Conservation (phyloP, 164 flowering plant species). For the Liquidambar formosana region DNA sequence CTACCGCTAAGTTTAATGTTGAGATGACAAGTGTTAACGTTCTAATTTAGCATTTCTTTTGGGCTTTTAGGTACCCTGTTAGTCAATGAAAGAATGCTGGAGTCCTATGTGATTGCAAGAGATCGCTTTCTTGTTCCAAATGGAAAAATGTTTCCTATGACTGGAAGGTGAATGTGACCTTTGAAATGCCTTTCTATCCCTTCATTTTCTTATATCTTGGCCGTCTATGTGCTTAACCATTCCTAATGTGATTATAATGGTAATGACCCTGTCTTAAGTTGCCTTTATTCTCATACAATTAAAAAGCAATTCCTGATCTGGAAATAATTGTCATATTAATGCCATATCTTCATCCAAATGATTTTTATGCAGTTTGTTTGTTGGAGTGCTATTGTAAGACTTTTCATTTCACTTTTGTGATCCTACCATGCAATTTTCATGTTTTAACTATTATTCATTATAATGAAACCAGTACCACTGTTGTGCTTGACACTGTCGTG, state of each 20-base stretch:
- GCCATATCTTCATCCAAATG: background rate
- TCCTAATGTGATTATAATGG: background rate
- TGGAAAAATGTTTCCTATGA: slow-evolving; percentile 94
- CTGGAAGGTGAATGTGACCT: slow-evolving; percentile 66
- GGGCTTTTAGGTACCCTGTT: slow-evolving; percentile 74
- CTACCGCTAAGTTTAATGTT: background rate
- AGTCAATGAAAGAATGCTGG: slow-evolving; percentile 98
- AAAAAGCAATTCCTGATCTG: background rate
- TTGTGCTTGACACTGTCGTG: too few species aligned
- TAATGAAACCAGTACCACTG: background rate
- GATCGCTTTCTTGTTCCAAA: slow-evolving; percentile 83
- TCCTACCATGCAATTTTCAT: background rate
- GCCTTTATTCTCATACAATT: background rate
- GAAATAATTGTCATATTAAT: background rate
- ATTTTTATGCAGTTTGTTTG: background rate
- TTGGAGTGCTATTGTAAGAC: background rate
- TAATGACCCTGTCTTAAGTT: background rate
- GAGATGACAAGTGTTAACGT: too few species aligned
- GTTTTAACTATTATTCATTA: background rate
- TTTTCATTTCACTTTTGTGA: background rate
- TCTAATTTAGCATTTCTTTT: slow-evolving; percentile 2
- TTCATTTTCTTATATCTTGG: background rate
- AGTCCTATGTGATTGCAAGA: slow-evolving; percentile 97
- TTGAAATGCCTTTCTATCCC: background rate
- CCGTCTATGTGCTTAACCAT: background rate